Evolutionary conservation across 2,329 filamentous ascomycete species (phyloP).

Genomic region (Neocatenulostroma microsporum): DNA sequence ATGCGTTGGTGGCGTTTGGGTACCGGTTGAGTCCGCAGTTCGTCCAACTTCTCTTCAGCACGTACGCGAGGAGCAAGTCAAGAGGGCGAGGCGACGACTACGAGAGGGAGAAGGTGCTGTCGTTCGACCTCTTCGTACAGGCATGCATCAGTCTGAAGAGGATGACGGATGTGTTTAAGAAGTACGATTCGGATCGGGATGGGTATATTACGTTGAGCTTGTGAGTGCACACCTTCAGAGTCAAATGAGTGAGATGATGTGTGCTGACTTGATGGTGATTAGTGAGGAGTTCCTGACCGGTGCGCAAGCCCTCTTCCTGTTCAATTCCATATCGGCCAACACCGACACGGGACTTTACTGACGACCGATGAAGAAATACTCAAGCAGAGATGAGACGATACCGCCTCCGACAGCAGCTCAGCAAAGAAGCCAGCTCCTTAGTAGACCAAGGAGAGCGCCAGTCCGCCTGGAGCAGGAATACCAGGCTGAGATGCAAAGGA

Average conservation of each 20-base stretch:
- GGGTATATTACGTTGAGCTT: slow-evolving; percentile 62
- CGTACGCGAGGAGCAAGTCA: slow-evolving; percentile 57
- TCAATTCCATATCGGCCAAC: slow-evolving; percentile 44
- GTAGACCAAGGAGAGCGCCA: no score
- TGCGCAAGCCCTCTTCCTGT: slow-evolving; percentile 48
- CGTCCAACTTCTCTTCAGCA: slow-evolving; percentile 74
- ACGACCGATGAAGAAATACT: slow-evolving; percentile 18
- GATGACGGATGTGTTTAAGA: slow-evolving; percentile 99
- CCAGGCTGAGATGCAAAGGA: no score
- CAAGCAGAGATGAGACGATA: slow-evolving; percentile 13
- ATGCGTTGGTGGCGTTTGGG: slow-evolving; percentile 83
- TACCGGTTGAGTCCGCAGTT: slow-evolving; percentile 83
- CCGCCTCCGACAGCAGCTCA: neutral
- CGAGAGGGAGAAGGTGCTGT: slow-evolving; percentile 35
- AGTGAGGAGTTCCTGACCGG: slow-evolving; percentile 49
- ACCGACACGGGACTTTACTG: slow-evolving; percentile 47
- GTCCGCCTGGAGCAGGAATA: no score
- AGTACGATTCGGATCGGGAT: slow-evolving; percentile 94
- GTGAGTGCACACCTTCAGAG: slow-evolving; percentile 33
- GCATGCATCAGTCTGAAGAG: slow-evolving; percentile 93
- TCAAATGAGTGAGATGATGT: neutral
- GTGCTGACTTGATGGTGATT: slow-evolving; percentile 12
- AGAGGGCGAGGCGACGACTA: slow-evolving; percentile 29
- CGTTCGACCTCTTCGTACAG: slow-evolving; percentile 93
- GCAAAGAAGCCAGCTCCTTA: no score